phyloP scores from a whole-genome alignment of 805 yeast species.

The Scheffersomyces coipomensis region DNA sequence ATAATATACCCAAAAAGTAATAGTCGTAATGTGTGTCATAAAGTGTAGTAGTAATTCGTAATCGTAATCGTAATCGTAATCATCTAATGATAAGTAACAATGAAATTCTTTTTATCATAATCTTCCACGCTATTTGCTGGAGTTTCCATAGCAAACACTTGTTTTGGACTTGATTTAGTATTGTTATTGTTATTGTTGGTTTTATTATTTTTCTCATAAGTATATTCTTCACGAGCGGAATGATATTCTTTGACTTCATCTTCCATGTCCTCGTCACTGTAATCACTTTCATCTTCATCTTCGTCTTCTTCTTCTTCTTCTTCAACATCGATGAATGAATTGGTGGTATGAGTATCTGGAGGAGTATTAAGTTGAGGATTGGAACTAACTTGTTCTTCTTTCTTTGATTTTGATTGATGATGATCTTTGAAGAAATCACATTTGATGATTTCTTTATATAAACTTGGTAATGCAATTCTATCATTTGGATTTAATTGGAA shows the following conservation, averaged over 20 bases:
- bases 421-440: conserved; percentile 31
- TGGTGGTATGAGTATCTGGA: conserved; percentile 9
- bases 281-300: conserved; percentile 2
- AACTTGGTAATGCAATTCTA: conserved; percentile 39
- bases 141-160: neutral
- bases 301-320: conserved; percentile 6
- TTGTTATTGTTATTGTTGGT: neutral
- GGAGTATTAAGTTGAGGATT: conserved; percentile 9
- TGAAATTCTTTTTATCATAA: neutral
- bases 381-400: neutral
- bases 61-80: no score
- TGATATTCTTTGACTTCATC: neutral
- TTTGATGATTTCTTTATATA: conserved; percentile 35
- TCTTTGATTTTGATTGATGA: neutral
- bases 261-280: neutral
- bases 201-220: neutral
- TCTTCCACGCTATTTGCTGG: conserved; percentile 1
- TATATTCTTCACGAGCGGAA: neutral
- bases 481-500: conserved; percentile 48
- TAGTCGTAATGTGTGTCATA: no score
- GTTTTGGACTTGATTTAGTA: neutral
- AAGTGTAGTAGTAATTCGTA: no score
- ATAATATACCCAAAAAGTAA: no score
- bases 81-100: neutral
- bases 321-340: conserved; percentile 7